Conservation (phyloP, 306 rosid species). For the Betula pendula region DNA sequence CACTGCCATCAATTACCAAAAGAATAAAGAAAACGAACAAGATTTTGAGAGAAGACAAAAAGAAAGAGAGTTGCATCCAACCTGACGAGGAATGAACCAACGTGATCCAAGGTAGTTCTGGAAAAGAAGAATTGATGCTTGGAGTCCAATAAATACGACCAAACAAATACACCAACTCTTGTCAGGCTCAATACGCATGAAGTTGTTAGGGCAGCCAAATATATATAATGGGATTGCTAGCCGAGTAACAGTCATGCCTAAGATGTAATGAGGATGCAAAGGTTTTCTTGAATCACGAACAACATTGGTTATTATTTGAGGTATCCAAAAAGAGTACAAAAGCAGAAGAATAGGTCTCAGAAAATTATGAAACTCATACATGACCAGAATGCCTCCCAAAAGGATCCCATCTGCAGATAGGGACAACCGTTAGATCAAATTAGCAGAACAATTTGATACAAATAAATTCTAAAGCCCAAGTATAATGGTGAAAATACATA, state of each 20-base stretch:
- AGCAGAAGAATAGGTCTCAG: slow-evolving; percentile 80
- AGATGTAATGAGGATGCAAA: slow-evolving; percentile 86
- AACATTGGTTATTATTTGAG: slow-evolving; percentile 87
- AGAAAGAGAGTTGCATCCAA: slow-evolving; percentile 28
- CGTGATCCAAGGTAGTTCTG: slow-evolving; percentile 95
- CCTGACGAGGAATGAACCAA: slow-evolving; percentile 99
- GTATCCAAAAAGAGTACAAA: slow-evolving; percentile 91
- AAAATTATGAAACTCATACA: slow-evolving; percentile 92
- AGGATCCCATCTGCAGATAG: slow-evolving; percentile 87
- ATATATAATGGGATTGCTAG: slow-evolving; percentile 81
- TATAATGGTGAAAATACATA: slow-evolving; percentile 12
- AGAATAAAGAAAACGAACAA: not conserved
- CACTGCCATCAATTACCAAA: not conserved
- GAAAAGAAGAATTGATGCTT: slow-evolving; percentile 81
- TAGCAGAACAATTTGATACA: slow-evolving; percentile 21
- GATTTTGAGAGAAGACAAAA: not conserved
- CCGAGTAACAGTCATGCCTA: slow-evolving; percentile 86
- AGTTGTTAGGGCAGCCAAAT: slow-evolving; percentile 92
- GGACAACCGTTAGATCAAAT: slow-evolving; percentile 22
- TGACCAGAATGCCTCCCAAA: slow-evolving; percentile 91
- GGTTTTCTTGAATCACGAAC: slow-evolving; percentile 94
- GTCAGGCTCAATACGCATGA: slow-evolving; percentile 88
- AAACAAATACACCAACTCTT: slow-evolving; percentile 75
- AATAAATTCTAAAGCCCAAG: slow-evolving; percentile 4
- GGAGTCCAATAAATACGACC: slow-evolving; percentile 65